phyloP scores from a whole-genome alignment of 208 protist species.

The Acanthamoeba rhysodes region DNA sequence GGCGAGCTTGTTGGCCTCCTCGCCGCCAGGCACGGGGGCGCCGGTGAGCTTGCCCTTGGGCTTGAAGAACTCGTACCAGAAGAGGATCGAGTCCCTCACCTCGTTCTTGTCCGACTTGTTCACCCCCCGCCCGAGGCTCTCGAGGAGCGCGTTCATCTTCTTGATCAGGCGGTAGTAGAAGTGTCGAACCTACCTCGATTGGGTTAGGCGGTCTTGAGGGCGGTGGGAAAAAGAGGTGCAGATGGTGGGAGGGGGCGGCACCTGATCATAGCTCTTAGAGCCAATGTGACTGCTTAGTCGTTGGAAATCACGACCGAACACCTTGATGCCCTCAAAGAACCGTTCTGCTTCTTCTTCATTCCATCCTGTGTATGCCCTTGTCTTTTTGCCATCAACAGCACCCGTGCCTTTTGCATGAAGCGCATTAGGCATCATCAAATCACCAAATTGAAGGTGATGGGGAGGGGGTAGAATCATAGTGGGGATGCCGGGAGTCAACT shows the following conservation, averaged over 20 bases:
- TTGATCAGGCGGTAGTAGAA: constrained; percentile 67
- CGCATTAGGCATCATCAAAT: too few species aligned
- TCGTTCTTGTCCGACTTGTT: constrained; percentile 57
- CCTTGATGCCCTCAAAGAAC: constrained; percentile 61
- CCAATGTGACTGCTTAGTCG: neutral
- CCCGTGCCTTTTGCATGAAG: neutral
- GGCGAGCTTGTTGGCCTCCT: constrained; percentile 4
- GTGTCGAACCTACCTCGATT: constrained; percentile 31
- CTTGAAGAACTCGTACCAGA: constrained; percentile 71
- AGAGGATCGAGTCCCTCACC: constrained; percentile 17
- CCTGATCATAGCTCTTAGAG: constrained; percentile 57
- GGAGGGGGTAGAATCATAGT: too few species aligned
- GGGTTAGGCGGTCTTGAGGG: neutral
- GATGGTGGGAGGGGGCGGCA: neutral
- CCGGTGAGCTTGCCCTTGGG: constrained; percentile 35
- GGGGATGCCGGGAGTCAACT: too few species aligned
- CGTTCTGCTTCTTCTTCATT: constrained; percentile 23
- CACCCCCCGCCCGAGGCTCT: neutral
- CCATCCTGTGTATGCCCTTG: constrained; percentile 18
- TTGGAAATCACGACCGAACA: constrained; percentile 38
- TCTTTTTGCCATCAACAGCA: neutral
- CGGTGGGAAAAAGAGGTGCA: neutral
- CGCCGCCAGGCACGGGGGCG: neutral
- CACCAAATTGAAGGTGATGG: too few species aligned
- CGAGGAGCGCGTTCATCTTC: constrained; percentile 41